Conservation (phyloP, 2,329 filamentous ascomycete species). For the Xylaria sp. region DNA sequence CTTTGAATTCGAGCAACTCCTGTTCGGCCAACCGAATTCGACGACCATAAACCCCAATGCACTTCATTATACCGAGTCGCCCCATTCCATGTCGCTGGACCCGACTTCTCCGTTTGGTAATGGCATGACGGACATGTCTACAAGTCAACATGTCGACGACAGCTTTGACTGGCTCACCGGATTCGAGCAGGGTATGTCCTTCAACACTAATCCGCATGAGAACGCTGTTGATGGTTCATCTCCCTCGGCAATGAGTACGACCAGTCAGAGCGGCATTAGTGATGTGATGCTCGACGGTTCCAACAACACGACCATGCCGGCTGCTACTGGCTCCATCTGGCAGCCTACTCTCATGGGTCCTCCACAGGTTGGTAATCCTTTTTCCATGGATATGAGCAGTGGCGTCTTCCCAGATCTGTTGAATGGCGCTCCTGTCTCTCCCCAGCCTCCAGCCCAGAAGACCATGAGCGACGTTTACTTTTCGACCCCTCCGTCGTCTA, state of each 20-base stretch:
- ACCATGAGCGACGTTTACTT: constrained; percentile 80
- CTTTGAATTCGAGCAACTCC: constrained; percentile 75
- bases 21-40: constrained; percentile 73
- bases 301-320: constrained; percentile 68
- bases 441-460: constrained; percentile 78
- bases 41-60: constrained; percentile 78
- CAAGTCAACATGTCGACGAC: constrained; percentile 74
- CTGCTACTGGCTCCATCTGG: constrained; percentile 72
- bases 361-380: constrained; percentile 74
- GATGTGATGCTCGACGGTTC: constrained; percentile 91
- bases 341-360: constrained; percentile 76
- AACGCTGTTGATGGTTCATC: constrained; percentile 92
- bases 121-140: constrained; percentile 67
- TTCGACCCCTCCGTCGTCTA: constrained; percentile 78
- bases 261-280: constrained; percentile 90
- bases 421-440: constrained; percentile 77
- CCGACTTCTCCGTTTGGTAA: constrained; percentile 69
- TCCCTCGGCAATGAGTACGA: constrained; percentile 94
- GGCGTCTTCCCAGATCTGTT: constrained; percentile 82
- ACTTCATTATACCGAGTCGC: constrained; percentile 85
- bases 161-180: constrained; percentile 84
- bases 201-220: constrained; percentile 73
- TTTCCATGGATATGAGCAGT: constrained; percentile 78
- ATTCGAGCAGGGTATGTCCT: constrained; percentile 81
- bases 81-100: constrained; percentile 73